Percentiles rank a stretch among this genome's conserved stretches.
Evolutionary conservation across 306 rosid genomes (phyloP).

Genomic region (Quercus wislizeni): DNA sequence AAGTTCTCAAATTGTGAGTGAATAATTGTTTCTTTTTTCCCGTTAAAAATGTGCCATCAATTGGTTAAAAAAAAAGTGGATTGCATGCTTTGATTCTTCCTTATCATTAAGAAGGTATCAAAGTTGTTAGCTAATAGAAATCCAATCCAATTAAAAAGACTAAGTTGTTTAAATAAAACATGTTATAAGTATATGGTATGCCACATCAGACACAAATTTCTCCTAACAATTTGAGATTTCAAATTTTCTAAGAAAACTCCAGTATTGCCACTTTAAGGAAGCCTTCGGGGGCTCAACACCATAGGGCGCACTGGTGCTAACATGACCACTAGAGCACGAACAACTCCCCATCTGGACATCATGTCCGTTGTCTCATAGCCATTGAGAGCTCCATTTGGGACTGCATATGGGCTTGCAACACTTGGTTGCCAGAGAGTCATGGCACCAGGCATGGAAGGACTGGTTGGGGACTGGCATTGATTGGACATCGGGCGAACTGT

Average conservation of each 20-base stretch:
- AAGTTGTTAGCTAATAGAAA: no score
- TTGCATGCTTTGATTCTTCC: no score
- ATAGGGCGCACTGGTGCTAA: constrained; percentile 66
- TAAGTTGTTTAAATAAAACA: no score
- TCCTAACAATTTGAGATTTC: no score
- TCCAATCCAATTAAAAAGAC: no score
- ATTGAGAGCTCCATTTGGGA: constrained; percentile 51
- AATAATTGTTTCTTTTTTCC: no score
- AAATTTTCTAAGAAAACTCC: constrained; percentile 63
- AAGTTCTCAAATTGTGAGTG: no score
- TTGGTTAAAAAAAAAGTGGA: no score
- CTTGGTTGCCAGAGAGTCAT: constrained; percentile 76
- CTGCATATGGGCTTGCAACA: constrained; percentile 44
- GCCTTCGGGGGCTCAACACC: constrained; percentile 51
- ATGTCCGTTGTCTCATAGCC: constrained; percentile 59
- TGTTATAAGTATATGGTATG: no score
- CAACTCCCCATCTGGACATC: constrained; percentile 86
- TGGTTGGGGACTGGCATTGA: constrained; percentile 57
- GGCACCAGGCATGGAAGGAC: constrained; percentile 40
- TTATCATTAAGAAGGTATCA: no score
- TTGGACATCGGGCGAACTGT: constrained; percentile 65
- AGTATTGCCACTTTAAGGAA: constrained; percentile 72
- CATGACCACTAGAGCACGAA: constrained; percentile 70
- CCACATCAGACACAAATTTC: no score
- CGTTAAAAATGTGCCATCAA: no score